Evolutionary conservation across 345 rosid genomes (phyloP).

Genomic region (Murraya paniculata): DNA sequence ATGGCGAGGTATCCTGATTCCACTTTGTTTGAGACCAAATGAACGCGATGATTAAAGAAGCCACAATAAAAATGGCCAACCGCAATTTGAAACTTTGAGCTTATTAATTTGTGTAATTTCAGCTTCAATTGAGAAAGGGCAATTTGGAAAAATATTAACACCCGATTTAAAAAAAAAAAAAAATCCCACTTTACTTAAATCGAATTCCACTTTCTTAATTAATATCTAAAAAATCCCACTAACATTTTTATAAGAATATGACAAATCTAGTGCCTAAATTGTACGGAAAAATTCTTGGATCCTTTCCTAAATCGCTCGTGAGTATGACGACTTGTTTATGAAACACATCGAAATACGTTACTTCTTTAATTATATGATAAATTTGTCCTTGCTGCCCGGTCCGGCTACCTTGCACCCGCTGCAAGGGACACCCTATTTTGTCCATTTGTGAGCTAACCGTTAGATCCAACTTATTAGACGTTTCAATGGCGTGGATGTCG

Average conservation of each 20-base stretch:
- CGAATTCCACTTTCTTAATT: background rate
- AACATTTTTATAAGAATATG: background rate
- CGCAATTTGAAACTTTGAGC: background rate
- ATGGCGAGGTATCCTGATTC: background rate
- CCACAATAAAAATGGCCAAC: background rate
- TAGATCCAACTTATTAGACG: no score
- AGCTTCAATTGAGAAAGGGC: no score
- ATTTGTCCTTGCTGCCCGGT: no score
- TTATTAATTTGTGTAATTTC: background rate
- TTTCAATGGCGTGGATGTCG: no score
- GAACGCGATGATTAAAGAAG: background rate
- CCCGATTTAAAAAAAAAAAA: background rate
- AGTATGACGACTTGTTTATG: no score
- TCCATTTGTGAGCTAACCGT: no score
- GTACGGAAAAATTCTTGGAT: background rate
- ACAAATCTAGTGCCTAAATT: background rate
- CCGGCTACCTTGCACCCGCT: no score
- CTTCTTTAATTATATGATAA: no score
- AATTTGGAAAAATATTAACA: background rate
- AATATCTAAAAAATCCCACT: background rate
- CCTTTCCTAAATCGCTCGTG: no score
- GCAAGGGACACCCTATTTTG: no score
- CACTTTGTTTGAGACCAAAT: background rate
- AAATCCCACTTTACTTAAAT: background rate
- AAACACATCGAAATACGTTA: no score